Evolutionary conservation across 768 basidiomycete species (phyloP), one percentile per base, ranked within the genome.

Genomic region (Lactifluus volemus): DNA sequence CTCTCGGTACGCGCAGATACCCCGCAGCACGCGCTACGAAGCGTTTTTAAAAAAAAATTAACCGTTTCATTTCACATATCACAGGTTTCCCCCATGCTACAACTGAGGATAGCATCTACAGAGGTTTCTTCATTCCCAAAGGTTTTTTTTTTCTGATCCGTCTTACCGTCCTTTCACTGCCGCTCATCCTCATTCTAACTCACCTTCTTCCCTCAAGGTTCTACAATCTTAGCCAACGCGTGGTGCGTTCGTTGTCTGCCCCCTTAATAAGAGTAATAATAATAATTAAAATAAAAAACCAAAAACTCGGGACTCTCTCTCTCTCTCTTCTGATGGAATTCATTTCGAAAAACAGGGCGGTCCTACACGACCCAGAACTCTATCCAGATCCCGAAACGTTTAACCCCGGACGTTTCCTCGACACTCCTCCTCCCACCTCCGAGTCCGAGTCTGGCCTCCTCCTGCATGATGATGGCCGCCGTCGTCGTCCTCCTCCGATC

Each of bases 331-430:
- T n/a, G n/a, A n/a, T n/a, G n/a, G n/a, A n/a, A n/a, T n/a, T n/a
- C 6, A 25, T 36, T 2, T 17, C 12, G 4, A 1, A 41, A 41
- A 12, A 41, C 49, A 63, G 61, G 61, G 57, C 21, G 1, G 21
- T 63, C 15, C 51, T 57, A n/a, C 69, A 65, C 30, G 69, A 72
- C 59, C 69, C 70, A 38, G 55, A 55, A 14, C 54, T 59, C 45
- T 72, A 71, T 51, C 68, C 64, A 12, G 67, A 70, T 39, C 71
- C 71, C 9, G 64, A 69, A 34, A 36, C 36, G 0, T 72, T 72
- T 55, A 65, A 63, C 1, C 71, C 71, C 4, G 70, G 70, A 12
- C 68, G 71, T n/a, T 71, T 64, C 53, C 61, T 69, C 6, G 25
- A 47, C 8, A 4, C n/a, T 25, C 25, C 25, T 25, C 49, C 45